These are phyloP conservation scores for Tulasnella sp. DNA, from an alignment of 768 basidiomycete genomes.

Conservation along the genomic window DNA sequence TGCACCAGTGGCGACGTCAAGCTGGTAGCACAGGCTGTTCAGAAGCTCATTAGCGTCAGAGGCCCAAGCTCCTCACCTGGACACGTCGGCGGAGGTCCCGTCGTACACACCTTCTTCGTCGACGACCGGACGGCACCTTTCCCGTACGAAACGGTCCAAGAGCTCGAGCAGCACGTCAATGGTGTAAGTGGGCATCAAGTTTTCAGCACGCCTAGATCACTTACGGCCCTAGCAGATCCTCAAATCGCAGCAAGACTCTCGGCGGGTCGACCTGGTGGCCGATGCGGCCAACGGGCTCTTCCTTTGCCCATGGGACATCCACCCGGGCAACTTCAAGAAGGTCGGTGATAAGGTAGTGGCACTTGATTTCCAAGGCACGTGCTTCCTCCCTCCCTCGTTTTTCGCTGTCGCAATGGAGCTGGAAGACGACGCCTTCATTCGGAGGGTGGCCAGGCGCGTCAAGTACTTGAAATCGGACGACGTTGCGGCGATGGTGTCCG, in stretches of 20 bases:
- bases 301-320: neutral
- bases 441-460: neutral
- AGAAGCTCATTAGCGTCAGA: slow-evolving; percentile 6
- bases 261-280: neutral
- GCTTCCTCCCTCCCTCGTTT: slow-evolving; percentile 1
- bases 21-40: slow-evolving; percentile 17
- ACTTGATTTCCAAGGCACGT: neutral
- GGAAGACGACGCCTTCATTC: neutral
- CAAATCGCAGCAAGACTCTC: neutral
- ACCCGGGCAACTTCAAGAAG: neutral
- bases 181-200: neutral
- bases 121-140: neutral
- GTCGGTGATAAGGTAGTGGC: neutral
- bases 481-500: neutral
- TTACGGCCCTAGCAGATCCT: neutral
- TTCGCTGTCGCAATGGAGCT: neutral
- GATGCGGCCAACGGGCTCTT: neutral
- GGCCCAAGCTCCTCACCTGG: slow-evolving; percentile 12
- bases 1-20: neutral
- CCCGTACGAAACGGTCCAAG: neutral
- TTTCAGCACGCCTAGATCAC: slow-evolving; percentile 5
- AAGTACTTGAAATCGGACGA: neutral
- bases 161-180: neutral
- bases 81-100: slow-evolving; percentile 20
- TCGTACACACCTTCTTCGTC: slow-evolving; percentile 24